Conservation (phyloP, 2,329 filamentous ascomycete species). For the Colletotrichum tropicicola region DNA sequence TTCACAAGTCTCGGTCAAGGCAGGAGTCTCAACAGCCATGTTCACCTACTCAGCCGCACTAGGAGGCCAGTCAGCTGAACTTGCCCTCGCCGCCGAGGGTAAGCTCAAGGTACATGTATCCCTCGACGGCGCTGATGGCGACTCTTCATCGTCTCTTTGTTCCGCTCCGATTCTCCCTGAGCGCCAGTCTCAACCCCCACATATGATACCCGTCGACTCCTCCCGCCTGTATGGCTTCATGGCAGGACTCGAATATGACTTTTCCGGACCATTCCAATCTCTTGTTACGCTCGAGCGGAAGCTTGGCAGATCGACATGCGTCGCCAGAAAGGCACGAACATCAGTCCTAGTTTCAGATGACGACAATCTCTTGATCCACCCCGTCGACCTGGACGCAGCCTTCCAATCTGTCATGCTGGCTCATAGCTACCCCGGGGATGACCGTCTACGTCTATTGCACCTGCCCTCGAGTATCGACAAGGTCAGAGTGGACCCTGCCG, state of each 20-base stretch:
- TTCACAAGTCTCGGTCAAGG: too few species aligned
- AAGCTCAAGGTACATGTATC: too few species aligned
- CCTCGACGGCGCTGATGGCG: too few species aligned
- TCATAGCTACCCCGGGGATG: conserved; percentile 39
- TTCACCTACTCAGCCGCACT: not conserved
- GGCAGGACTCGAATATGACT: conserved; percentile 29
- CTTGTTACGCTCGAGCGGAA: conserved; percentile 26
- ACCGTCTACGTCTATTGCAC: conserved; percentile 38
- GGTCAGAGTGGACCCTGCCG: conserved; percentile 30
- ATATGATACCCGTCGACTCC: not conserved
- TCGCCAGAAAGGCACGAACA: too few species aligned
- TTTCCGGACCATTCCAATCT: conserved; percentile 26
- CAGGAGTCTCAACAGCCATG: too few species aligned
- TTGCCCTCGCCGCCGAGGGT: too few species aligned
- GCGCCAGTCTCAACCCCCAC: not conserved
- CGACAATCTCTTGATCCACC: conserved; percentile 38
- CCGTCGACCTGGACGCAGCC: conserved; percentile 40
- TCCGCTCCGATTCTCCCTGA: too few species aligned
- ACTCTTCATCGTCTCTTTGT: conserved; percentile 10
- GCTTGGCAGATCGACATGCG: too few species aligned
- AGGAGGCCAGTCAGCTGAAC: too few species aligned
- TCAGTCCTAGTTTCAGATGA: too few species aligned
- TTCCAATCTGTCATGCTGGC: conserved; percentile 43
- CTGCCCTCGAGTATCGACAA: conserved; percentile 38
- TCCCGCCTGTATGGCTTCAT: conserved; percentile 27